Percentiles rank a stretch among this genome's conserved stretches.
Evolutionary conservation across 2,329 filamentous ascomycete species (phyloP).

Genomic region (Trichoderma atrobrunneum): DNA sequence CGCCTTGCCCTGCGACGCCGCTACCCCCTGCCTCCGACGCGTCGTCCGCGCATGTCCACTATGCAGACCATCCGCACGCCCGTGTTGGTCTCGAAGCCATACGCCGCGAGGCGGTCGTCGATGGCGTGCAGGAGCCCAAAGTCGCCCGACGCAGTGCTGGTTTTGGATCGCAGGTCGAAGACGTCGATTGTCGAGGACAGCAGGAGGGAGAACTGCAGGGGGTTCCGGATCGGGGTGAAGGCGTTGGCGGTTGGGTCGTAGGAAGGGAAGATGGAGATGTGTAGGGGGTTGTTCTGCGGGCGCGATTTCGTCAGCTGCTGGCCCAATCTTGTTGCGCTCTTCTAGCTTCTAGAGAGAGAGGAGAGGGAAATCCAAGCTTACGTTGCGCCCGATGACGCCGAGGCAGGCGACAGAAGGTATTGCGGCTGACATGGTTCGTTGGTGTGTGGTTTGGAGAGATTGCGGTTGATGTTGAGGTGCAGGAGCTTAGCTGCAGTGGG

Average conservation of each 20-base stretch:
- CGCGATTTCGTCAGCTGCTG: neutral
- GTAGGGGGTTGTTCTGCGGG: constrained; percentile 86
- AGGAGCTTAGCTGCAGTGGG: constrained; percentile 18
- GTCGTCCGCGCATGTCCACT: constrained; percentile 70
- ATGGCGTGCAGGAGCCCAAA: constrained; percentile 89
- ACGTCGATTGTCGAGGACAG: constrained; percentile 90
- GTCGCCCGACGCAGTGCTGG: constrained; percentile 72
- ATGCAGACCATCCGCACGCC: constrained; percentile 87
- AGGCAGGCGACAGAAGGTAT: constrained; percentile 87
- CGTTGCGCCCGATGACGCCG: constrained; percentile 89
- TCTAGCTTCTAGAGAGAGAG: neutral
- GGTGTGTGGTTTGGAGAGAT: constrained; percentile 14
- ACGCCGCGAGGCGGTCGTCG: constrained; percentile 88
- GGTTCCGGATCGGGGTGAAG: constrained; percentile 59
- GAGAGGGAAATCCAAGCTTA: constrained; percentile 42
- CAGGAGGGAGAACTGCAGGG: constrained; percentile 88
- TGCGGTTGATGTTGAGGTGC: constrained; percentile 6
- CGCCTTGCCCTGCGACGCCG: constrained; percentile 18
- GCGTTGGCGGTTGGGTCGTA: constrained; percentile 56
- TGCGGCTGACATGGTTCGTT: constrained; percentile 51
- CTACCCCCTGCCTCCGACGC: neutral
- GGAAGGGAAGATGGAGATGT: constrained; percentile 84
- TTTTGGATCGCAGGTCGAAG: constrained; percentile 79
- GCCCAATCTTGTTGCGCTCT: neutral
- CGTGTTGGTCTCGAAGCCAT: constrained; percentile 96